phyloP scores from a whole-genome alignment of 495 filamentous ascomycete species.

The Xylaria intraflava region DNA sequence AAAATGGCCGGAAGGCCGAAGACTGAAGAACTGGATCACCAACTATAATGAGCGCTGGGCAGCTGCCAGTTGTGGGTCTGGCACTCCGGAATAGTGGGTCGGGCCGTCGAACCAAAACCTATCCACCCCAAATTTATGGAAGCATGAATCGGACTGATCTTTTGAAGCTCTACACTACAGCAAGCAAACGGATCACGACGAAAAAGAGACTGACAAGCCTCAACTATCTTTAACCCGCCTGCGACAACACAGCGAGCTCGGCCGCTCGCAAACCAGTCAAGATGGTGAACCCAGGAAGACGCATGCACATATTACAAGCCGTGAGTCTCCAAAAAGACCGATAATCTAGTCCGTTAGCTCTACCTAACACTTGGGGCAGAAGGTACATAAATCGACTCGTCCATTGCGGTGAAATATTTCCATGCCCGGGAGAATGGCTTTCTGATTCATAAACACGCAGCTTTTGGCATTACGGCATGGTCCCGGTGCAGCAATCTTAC shows the following conservation, averaged over 20 bases:
- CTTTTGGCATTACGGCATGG: constrained; percentile 66
- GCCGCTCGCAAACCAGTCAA: constrained; percentile 33
- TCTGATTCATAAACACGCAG: constrained; percentile 36
- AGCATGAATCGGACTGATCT: not conserved
- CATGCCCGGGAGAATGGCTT: not conserved
- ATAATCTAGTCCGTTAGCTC: constrained; percentile 11
- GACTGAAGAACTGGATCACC: no score
- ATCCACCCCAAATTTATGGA: constrained; percentile 15
- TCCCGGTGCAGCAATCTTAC: constrained; percentile 73
- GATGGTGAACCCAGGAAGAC: constrained; percentile 74
- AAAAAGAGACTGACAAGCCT: not conserved
- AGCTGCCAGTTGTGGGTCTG: not conserved
- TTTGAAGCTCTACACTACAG: not conserved
- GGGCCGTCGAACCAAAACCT: not conserved
- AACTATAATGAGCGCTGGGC: no score
- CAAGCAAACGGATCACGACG: no score
- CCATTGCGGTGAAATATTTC: not conserved
- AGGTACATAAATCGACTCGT: constrained; percentile 18
- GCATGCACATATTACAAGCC: constrained; percentile 69
- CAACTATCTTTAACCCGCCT: not conserved
- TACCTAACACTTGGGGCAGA: constrained; percentile 30
- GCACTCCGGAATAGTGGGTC: not conserved
- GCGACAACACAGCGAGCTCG: constrained; percentile 12
- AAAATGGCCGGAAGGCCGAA: no score
- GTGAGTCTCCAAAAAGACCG: constrained; percentile 46